A percentile compares a stretch with the other conserved stretches of the same genome.
Conservation (phyloP, 1,284 basidiomycete genomes). For the Moesziomyces antarcticus region DNA sequence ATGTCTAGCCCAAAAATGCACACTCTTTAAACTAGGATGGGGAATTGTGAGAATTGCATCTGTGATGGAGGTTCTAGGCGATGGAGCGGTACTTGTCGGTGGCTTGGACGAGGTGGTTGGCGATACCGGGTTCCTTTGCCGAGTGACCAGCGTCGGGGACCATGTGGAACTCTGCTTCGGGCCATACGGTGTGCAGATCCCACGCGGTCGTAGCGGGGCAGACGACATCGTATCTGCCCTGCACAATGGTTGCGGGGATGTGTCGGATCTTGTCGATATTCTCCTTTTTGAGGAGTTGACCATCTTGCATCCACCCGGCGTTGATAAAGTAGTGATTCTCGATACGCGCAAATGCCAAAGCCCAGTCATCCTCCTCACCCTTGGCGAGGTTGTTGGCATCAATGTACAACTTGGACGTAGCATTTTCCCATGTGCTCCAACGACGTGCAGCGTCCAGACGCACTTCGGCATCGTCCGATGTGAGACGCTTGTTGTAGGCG, state of each 20-base stretch:
- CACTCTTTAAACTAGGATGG: background rate
- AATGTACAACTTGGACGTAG: slow-evolving; percentile 61
- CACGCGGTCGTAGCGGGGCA: slow-evolving; percentile 70
- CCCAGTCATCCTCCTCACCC: slow-evolving; percentile 69
- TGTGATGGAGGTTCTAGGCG: slow-evolving; percentile 1
- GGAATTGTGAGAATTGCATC: background rate
- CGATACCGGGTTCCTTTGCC: slow-evolving; percentile 80
- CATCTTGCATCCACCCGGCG: slow-evolving; percentile 87
- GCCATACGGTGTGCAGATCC: slow-evolving; percentile 61
- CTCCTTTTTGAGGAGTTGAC: slow-evolving; percentile 83
- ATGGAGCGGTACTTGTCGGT: slow-evolving; percentile 61
- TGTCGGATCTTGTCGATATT: slow-evolving; percentile 83
- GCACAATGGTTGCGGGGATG: slow-evolving; percentile 80
- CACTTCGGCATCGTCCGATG: slow-evolving; percentile 77
- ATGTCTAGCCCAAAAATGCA: slow-evolving; percentile 16
- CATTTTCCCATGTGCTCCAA: slow-evolving; percentile 72
- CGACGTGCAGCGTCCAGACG: slow-evolving; percentile 81
- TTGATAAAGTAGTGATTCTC: slow-evolving; percentile 88
- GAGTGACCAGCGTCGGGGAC: slow-evolving; percentile 93
- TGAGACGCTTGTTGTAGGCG: slow-evolving; percentile 84
- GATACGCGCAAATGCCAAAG: slow-evolving; percentile 78
- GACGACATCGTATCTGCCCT: slow-evolving; percentile 74
- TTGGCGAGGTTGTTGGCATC: slow-evolving; percentile 53
- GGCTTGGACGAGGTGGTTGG: slow-evolving; percentile 79
- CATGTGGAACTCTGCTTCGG: slow-evolving; percentile 68